A percentile compares a stretch with the other conserved stretches of the same genome.
Conservation (phyloP, 148 eudicot genomes). For the Vaccinium myrtillus region DNA sequence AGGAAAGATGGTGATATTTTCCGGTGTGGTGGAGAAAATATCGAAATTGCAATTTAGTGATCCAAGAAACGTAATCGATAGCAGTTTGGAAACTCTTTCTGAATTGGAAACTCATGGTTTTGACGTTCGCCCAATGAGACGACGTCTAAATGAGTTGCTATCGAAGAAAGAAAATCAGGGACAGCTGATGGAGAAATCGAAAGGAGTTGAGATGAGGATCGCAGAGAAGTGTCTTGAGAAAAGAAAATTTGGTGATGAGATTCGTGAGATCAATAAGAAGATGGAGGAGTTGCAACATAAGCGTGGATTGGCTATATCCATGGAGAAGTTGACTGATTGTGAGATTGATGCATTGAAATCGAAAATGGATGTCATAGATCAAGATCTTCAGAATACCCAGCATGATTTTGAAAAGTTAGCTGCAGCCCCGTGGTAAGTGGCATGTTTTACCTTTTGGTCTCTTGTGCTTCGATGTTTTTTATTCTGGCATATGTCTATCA, state of each 20-base stretch:
- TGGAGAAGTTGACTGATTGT: neutral
- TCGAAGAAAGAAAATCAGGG: slow-evolving; percentile 10
- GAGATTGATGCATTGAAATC: neutral
- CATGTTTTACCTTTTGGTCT: slow-evolving; percentile 1
- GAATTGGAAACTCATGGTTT: slow-evolving; percentile 15
- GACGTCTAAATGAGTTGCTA: slow-evolving; percentile 15
- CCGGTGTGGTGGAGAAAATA: slow-evolving; percentile 1
- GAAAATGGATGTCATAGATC: neutral
- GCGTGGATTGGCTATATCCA: neutral
- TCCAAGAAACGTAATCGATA: slow-evolving; percentile 1
- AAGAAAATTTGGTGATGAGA: slow-evolving; percentile 8
- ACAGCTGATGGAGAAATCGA: slow-evolving; percentile 4
- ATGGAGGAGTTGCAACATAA: slow-evolving; percentile 4
- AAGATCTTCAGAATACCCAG: neutral
- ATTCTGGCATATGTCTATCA: neutral
- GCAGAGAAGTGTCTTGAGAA: neutral
- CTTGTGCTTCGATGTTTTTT: neutral
- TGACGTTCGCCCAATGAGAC: neutral
- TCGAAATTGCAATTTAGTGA: slow-evolving; percentile 12
- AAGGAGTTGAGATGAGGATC: slow-evolving; percentile 7
- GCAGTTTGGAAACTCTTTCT: slow-evolving; percentile 15
- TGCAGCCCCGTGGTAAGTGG: slow-evolving; percentile 8
- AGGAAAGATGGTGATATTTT: slow-evolving; percentile 11
- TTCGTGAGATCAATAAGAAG: slow-evolving; percentile 2
- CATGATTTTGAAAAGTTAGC: slow-evolving; percentile 8